These are phyloP conservation scores for Saccharomycopsis olivae DNA, from an alignment of 805 yeast species.

Conservation along the genomic window DNA sequence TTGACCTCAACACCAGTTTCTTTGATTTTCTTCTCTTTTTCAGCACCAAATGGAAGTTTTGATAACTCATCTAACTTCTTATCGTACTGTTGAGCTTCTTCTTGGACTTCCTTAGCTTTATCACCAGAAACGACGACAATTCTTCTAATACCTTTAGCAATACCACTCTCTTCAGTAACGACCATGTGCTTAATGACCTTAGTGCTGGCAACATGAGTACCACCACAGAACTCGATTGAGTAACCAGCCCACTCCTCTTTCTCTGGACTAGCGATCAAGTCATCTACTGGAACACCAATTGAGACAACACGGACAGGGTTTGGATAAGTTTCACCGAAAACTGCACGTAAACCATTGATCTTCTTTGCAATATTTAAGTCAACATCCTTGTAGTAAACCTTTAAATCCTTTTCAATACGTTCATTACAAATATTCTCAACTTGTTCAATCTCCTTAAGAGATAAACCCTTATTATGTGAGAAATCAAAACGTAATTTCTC, in stretches of 20 bases:
- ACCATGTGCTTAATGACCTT: slow-evolving; percentile 89
- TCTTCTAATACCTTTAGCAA: slow-evolving; percentile 98
- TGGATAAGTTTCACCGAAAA: slow-evolving; percentile 97
- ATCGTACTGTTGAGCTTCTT: slow-evolving; percentile 65
- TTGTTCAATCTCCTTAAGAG: slow-evolving; percentile 56
- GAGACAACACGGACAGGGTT: slow-evolving; percentile 98
- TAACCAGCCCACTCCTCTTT: slow-evolving; percentile 65
- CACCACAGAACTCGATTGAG: slow-evolving; percentile 97
- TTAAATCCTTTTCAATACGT: slow-evolving; percentile 56
- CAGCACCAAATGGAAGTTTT: slow-evolving; percentile 57
- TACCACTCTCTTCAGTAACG: slow-evolving; percentile 89
- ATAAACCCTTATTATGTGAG: slow-evolving; percentile 80
- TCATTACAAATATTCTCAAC: slow-evolving; percentile 70
- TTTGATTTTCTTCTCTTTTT: slow-evolving; percentile 75
- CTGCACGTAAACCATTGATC: slow-evolving; percentile 88
- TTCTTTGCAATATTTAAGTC: slow-evolving; percentile 59
- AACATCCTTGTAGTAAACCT: slow-evolving; percentile 79
- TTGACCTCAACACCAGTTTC: slow-evolving; percentile 77
- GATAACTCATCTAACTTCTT: slow-evolving; percentile 48
- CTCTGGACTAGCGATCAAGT: slow-evolving; percentile 58
- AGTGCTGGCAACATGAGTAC: slow-evolving; percentile 91
- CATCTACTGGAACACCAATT: slow-evolving; percentile 84
- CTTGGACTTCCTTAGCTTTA: slow-evolving; percentile 85
- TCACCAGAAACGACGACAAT: slow-evolving; percentile 93
- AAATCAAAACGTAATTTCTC: slow-evolving; percentile 95